Percentiles rank a stretch among this genome's conserved stretches.
These are phyloP conservation scores for Flueggea neowawraea DNA, from an alignment of 441 rosid species.

Conservation along the genomic window DNA sequence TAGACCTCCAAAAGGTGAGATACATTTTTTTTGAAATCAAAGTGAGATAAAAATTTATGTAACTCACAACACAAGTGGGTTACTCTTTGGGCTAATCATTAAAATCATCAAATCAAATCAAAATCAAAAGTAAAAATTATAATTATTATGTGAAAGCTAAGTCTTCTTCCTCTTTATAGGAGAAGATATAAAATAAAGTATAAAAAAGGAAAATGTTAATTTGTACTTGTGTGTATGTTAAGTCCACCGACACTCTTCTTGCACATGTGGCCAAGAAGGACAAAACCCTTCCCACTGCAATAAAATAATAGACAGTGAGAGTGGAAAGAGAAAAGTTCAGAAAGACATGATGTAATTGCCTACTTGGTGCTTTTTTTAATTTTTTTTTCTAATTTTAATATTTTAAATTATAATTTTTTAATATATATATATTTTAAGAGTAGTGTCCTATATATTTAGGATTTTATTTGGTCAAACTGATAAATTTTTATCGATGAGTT, in stretches of 20 bases:
- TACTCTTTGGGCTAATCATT: conserved; percentile 12
- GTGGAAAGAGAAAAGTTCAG: background rate
- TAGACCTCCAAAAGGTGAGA: background rate
- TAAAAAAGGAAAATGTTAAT: background rate
- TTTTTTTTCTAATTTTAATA: too few relatives aligned
- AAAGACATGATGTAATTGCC: background rate
- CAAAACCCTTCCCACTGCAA: background rate
- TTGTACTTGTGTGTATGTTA: background rate
- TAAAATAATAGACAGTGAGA: background rate
- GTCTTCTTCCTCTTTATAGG: background rate
- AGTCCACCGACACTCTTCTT: conserved; percentile 22
- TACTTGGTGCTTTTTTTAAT: background rate
- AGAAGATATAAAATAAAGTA: background rate
- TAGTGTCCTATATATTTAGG: too few relatives aligned
- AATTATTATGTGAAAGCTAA: conserved; percentile 6
- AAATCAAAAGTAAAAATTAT: background rate
- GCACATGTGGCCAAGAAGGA: conserved; percentile 13
- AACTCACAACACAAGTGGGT: too few relatives aligned
- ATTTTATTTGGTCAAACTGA: too few relatives aligned
- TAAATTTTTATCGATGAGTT: too few relatives aligned
- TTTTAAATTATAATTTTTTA: too few relatives aligned
- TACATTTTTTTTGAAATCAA: too few relatives aligned
- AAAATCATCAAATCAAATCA: conserved; percentile 9
- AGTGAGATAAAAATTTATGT: background rate
- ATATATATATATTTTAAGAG: too few relatives aligned